Percentiles rank a stretch among this genome's conserved stretches.
phyloP scores from a whole-genome alignment of 805 yeast species.

The Hemisphaericaspora nanyangensis region DNA sequence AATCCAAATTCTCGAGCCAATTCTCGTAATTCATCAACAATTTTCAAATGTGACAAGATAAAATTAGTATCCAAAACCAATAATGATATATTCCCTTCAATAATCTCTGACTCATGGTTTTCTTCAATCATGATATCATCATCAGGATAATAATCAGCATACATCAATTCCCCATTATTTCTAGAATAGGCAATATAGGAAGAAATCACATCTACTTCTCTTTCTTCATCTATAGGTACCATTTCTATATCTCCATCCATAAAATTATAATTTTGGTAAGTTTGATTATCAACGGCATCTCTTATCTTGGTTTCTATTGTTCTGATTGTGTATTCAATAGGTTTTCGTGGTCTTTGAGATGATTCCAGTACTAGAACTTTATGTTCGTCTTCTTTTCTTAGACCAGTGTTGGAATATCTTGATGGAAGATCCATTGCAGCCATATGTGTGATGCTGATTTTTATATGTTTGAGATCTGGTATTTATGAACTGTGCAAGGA shows the following conservation, averaged over 20 bases:
- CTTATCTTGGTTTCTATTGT: slow-evolving; percentile 24
- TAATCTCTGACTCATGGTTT: slow-evolving; percentile 9
- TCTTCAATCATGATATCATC: slow-evolving; percentile 16
- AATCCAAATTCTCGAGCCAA: slow-evolving; percentile 42
- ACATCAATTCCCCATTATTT: slow-evolving; percentile 7
- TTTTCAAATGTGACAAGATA: slow-evolving; percentile 59
- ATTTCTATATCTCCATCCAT: slow-evolving; percentile 42
- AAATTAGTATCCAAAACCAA: slow-evolving; percentile 84
- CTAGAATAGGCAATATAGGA: slow-evolving; percentile 26
- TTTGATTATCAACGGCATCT: slow-evolving; percentile 13
- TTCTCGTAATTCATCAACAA: slow-evolving; percentile 50
- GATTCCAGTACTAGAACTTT: slow-evolving; percentile 23
- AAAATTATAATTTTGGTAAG: slow-evolving; percentile 4
- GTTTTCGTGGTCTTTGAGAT: slow-evolving; percentile 8
- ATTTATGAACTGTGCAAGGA: background rate
- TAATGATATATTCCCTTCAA: slow-evolving; percentile 27
- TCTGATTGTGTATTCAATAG: slow-evolving; percentile 19
- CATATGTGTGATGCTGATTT: background rate
- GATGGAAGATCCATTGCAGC: slow-evolving; percentile 28
- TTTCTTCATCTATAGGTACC: slow-evolving; percentile 45
- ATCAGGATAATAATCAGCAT: slow-evolving; percentile 6
- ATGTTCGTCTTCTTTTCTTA: slow-evolving; percentile 19
- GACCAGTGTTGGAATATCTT: slow-evolving; percentile 34
- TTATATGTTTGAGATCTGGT: background rate
- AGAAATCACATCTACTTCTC: slow-evolving; percentile 42